Evolutionary conservation across 768 basidiomycete genomes (phyloP).

Genomic region (Rhodotorula kratochvilovae): DNA sequence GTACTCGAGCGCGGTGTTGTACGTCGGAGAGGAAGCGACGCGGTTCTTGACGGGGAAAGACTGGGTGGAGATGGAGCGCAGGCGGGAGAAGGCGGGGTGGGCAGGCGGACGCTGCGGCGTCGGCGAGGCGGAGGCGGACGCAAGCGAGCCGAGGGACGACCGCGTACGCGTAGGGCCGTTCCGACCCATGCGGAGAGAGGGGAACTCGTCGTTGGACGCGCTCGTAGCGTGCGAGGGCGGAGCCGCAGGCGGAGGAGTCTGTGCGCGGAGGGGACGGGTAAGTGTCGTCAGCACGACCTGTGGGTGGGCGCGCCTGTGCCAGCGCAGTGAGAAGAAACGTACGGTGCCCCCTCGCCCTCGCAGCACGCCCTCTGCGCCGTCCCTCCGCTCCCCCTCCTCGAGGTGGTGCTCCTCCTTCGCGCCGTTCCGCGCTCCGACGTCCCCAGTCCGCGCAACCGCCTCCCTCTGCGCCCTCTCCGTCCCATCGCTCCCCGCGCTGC

Average conservation of each 20-base stretch:
- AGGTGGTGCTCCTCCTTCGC: not conserved
- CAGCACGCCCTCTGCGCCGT: not conserved
- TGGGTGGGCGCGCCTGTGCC: not conserved
- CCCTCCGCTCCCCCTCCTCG: not conserved
- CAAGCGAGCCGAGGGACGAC: constrained; percentile 19
- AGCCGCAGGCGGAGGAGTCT: constrained; percentile 5
- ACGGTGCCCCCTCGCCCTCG: not conserved
- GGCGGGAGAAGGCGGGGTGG: constrained; percentile 53
- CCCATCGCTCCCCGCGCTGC: not conserved
- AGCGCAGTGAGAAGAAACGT: not conserved
- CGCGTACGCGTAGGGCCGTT: constrained; percentile 8
- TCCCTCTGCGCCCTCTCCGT: not conserved
- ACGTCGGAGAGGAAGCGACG: constrained; percentile 65
- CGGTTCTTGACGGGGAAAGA: constrained; percentile 52
- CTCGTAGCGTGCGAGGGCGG: constrained; percentile 39
- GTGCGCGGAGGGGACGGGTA: no score
- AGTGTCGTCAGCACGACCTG: constrained; percentile 3
- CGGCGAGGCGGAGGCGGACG: constrained; percentile 9
- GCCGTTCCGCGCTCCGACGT: not conserved
- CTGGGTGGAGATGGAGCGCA: constrained; percentile 50
- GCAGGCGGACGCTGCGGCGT: constrained; percentile 36
- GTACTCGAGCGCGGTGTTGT: constrained; percentile 59
- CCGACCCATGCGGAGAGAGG: not conserved
- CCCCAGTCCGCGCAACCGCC: not conserved
- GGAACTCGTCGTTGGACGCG: constrained; percentile 24